Evolutionary conservation across 805 yeast species (phyloP).

Genomic region (Nakazawaea ambrosiae): DNA sequence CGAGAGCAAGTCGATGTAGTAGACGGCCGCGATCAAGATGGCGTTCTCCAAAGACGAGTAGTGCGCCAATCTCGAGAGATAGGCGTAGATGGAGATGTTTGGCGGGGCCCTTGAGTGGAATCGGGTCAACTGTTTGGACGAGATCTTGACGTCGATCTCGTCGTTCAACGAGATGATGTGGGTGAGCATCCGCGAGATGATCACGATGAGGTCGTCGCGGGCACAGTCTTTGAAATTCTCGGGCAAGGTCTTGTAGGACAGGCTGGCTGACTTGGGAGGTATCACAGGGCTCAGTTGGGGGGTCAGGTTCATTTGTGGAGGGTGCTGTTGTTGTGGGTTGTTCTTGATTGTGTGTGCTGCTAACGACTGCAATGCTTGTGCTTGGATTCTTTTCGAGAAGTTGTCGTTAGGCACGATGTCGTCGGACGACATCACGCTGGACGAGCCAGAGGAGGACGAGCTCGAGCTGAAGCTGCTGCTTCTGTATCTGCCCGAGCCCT

Average conservation of each 20-base stretch:
- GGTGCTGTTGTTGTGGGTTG: not conserved
- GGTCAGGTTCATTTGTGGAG: not conserved
- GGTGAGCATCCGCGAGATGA: conserved; percentile 75
- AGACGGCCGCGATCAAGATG: conserved; percentile 74
- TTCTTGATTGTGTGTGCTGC: not conserved
- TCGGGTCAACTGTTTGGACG: conserved; percentile 54
- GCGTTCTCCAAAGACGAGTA: conserved; percentile 84
- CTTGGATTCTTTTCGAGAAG: not conserved
- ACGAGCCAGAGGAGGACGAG: not conserved
- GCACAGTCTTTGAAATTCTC: conserved; percentile 56
- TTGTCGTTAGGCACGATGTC: not conserved
- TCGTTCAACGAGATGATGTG: conserved; percentile 76
- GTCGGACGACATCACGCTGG: not conserved
- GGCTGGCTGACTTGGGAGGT: too few relatives aligned
- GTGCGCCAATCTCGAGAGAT: conserved; percentile 67
- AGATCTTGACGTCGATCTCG: conserved; percentile 22
- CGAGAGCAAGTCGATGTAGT: conserved; percentile 81
- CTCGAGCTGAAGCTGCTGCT: not conserved
- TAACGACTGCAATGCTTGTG: not conserved
- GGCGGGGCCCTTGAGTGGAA: conserved; percentile 96
- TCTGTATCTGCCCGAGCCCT: not conserved
- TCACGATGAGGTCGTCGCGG: conserved; percentile 57
- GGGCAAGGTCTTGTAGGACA: conserved; percentile 28
- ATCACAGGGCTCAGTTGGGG: not conserved
- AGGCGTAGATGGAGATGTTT: conserved; percentile 70